Conservation (phyloP, 2,329 filamentous ascomycete genomes). For the Penicillium italicum region DNA sequence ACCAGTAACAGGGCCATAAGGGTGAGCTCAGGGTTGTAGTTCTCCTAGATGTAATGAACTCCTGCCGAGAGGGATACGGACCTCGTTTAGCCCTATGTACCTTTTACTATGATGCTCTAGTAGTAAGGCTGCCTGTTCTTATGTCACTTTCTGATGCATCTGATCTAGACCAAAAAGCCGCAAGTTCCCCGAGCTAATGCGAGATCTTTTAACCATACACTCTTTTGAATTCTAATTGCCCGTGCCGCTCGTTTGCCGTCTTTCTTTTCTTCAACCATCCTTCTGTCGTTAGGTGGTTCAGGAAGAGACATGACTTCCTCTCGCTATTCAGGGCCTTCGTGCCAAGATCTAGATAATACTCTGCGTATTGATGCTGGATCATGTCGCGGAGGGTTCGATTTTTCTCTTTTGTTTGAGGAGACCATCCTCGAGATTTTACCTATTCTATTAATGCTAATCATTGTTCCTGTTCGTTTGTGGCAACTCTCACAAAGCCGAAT, state of each 20-base stretch:
- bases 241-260: slow-evolving; percentile 10
- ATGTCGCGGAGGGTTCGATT: slow-evolving; percentile 44
- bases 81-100: slow-evolving; percentile 7
- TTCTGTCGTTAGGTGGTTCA: slow-evolving; percentile 14
- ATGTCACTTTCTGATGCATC: slow-evolving; percentile 17
- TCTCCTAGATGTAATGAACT: slow-evolving; percentile 23
- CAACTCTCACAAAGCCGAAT: slow-evolving; percentile 35
- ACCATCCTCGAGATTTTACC: slow-evolving; percentile 40
- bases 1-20: slow-evolving; percentile 12
- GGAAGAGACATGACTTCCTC: slow-evolving; percentile 28
- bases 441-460: slow-evolving; percentile 34
- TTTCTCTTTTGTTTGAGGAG: slow-evolving; percentile 48
- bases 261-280: slow-evolving; percentile 16
- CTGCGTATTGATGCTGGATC: slow-evolving; percentile 32
- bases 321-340: slow-evolving; percentile 27
- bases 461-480: slow-evolving; percentile 34
- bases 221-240: slow-evolving; percentile 7
- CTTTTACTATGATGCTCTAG: neutral
- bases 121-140: neutral
- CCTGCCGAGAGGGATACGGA: slow-evolving; percentile 21
- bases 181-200: slow-evolving; percentile 8
- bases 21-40: slow-evolving; percentile 14
- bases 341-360: slow-evolving; percentile 35
- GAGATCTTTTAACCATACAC: slow-evolving; percentile 10
- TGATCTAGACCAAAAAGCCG: slow-evolving; percentile 18